Conservation (phyloP, 768 basidiomycete genomes). For the Calocybe cyanea region DNA sequence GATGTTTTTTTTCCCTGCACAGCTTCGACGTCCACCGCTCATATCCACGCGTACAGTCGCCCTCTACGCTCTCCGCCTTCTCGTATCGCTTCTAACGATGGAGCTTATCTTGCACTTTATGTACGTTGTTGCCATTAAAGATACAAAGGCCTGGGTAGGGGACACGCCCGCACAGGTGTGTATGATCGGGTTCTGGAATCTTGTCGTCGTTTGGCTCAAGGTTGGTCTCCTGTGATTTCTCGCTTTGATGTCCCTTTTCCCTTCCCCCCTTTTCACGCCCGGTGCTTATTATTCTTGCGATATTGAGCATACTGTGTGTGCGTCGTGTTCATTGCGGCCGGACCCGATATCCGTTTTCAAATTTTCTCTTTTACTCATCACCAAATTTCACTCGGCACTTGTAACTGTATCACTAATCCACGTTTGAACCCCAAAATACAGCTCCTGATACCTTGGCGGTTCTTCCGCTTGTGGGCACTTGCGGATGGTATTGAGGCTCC, state of each 20-base stretch:
- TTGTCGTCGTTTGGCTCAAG: constrained; percentile 94
- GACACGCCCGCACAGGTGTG: constrained; percentile 75
- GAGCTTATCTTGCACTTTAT: constrained; percentile 90
- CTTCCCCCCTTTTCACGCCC: no score
- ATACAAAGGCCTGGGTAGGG: constrained; percentile 76
- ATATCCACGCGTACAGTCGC: constrained; percentile 38
- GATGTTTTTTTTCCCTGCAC: no score
- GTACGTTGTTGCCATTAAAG: constrained; percentile 97
- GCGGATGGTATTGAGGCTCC: constrained; percentile 88
- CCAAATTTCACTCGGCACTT: no score
- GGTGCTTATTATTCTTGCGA: no score
- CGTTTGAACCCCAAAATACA: no score
- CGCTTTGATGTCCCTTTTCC: background rate
- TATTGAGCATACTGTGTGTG: no score
- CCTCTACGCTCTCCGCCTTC: constrained; percentile 68
- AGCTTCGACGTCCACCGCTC: constrained; percentile 60
- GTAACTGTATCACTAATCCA: no score
- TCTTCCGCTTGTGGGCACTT: constrained; percentile 94
- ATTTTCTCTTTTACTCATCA: no score
- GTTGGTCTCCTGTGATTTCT: constrained; percentile 35
- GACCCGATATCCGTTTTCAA: no score
- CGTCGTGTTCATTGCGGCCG: no score
- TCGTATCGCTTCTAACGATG: constrained; percentile 74
- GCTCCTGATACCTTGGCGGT: constrained; percentile 94
- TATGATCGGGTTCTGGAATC: constrained; percentile 96